These are phyloP conservation scores for Phaeosphaeriaceae sp. DNA, from an alignment of 2,329 filamentous ascomycete species.

Conservation along the genomic window DNA sequence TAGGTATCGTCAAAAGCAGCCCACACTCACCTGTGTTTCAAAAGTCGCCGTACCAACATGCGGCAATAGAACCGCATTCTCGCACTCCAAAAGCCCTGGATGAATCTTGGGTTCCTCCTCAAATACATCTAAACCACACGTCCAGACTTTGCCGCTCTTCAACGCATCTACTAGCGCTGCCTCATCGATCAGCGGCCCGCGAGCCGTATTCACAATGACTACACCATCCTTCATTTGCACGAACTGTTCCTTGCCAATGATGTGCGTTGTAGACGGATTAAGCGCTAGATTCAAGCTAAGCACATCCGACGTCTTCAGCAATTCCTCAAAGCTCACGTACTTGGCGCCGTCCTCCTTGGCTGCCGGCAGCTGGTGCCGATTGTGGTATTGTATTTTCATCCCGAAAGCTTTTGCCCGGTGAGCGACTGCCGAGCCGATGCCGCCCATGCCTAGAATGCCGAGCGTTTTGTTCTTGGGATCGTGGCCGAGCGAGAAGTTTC, in stretches of 20 bases:
- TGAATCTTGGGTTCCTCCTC: constrained; percentile 64
- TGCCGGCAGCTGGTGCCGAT: constrained; percentile 51
- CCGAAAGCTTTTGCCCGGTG: constrained; percentile 60
- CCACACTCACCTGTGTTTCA: constrained; percentile 59
- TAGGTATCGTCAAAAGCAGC: background rate
- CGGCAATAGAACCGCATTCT: constrained; percentile 62
- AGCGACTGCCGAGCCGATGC: constrained; percentile 61
- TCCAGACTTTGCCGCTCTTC: constrained; percentile 61
- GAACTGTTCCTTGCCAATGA: constrained; percentile 60
- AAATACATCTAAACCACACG: constrained; percentile 64
- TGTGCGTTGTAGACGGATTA: constrained; percentile 57
- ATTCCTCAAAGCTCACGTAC: constrained; percentile 63
- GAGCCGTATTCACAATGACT: constrained; percentile 64
- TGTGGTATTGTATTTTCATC: constrained; percentile 66
- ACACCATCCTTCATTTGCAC: constrained; percentile 62
- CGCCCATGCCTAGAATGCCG: constrained; percentile 66
- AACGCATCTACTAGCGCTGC: constrained; percentile 61
- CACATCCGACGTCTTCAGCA: constrained; percentile 61
- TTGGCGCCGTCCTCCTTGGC: constrained; percentile 53
- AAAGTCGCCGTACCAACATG: constrained; percentile 66
- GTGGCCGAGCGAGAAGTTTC: constrained; percentile 57
- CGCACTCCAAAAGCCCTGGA: constrained; percentile 56
- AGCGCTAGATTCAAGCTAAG: constrained; percentile 62
- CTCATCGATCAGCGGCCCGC: constrained; percentile 64
- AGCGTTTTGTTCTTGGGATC: constrained; percentile 61